phyloP scores from a whole-genome alignment of 2,329 filamentous ascomycete genomes.

The Neofusicoccum cordaticola region DNA sequence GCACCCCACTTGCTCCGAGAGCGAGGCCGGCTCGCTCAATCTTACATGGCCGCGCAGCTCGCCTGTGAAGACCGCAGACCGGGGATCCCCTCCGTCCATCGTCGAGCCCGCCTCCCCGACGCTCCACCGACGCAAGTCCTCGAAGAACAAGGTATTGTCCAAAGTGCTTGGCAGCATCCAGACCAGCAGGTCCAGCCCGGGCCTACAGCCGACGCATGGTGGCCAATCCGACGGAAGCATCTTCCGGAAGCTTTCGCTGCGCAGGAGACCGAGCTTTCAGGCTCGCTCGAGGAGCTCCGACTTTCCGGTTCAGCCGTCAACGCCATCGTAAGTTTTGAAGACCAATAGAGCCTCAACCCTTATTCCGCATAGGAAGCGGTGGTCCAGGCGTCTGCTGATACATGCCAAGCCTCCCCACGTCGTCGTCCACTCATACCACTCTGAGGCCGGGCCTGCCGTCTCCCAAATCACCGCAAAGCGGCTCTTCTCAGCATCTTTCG shows the following conservation, averaged over 20 bases:
- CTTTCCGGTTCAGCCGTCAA: constrained; percentile 25
- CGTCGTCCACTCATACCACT: background rate
- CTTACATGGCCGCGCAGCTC: background rate
- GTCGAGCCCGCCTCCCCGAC: background rate
- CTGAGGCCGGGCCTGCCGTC: background rate
- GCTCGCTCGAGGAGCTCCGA: constrained; percentile 28
- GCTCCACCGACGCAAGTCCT: constrained; percentile 12
- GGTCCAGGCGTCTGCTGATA: background rate
- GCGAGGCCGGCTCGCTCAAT: background rate
- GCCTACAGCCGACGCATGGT: constrained; percentile 17
- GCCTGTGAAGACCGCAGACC: background rate
- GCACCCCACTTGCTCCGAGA: background rate
- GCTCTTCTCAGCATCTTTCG: background rate
- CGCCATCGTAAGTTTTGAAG: constrained; percentile 2
- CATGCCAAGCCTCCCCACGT: constrained; percentile 1
- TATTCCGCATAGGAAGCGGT: background rate
- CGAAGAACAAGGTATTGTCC: constrained; percentile 23
- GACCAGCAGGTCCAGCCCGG: constrained; percentile 22
- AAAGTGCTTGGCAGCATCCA: constrained; percentile 18
- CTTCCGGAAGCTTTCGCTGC: constrained; percentile 28
- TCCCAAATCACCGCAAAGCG: background rate
- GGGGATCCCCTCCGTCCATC: background rate
- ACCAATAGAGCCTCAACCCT: background rate
- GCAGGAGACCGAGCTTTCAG: constrained; percentile 25
- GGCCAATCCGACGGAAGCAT: constrained; percentile 27